Base-by-base conservation (phyloP, 2,329 filamentous ascomycete species). In the Nigrograna mackinnonii region DNA sequence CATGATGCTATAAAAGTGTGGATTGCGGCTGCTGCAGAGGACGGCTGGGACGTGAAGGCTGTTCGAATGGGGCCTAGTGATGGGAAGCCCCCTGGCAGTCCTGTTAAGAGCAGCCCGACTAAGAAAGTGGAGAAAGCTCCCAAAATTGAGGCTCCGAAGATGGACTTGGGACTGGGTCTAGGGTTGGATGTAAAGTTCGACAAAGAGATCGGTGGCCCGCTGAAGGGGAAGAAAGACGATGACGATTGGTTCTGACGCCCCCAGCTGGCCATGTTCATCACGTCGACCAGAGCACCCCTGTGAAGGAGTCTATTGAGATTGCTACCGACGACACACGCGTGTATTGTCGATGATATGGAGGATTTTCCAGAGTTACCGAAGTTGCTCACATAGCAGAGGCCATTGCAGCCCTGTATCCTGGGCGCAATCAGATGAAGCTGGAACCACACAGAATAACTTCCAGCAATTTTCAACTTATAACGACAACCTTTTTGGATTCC, bases 1-100 rank as follows among this genome's bases (percentile, higher is more conserved):
- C 94, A 99, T 65, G 89, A 92, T 56, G 90, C 86, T 2, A 76
- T 97, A 50, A 84, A 87, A 41, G 91, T 88, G 5, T 99, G 92
- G 91, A 87, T 96, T 14, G 86, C 85, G 0, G 94, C 92, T 1
- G 91, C 90, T 0, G 79, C 77, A 20, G 91, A 91, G 47, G 94
- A 99, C 68, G 88, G 83, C 34, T 99, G 94, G 92, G 83, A 90
- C 37, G 86, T 91, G 32, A 79, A 80, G 39, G 84, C 87, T 58
- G 91, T 97, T 18, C 79, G 91, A 39, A 89, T 86, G 66, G 89
- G 89, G 0, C 71, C 75, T 34, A 63, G 69, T 16, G 64, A 71
- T 43, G 63, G 55, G 14, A 70, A 68, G 18, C 32, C 31, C 22
- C 56, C 50, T 7, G 52, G 52, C 1, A 67, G 60, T 35, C 64